Evolutionary conservation across 495 filamentous ascomycete species (phyloP).

Genomic region (Podospora conica): DNA sequence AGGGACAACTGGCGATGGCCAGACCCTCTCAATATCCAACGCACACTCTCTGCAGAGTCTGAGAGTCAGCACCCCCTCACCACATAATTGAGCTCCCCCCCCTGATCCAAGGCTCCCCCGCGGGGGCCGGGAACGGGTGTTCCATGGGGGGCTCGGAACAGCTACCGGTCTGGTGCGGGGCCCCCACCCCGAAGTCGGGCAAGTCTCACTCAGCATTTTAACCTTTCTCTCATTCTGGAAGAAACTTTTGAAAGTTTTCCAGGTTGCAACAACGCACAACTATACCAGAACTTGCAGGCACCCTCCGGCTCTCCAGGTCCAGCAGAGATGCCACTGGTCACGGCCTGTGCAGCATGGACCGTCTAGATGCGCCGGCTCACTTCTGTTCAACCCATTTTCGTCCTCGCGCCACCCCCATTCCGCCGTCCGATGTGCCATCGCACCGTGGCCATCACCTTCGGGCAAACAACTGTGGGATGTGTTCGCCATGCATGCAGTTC

Average conservation of each 20-base stretch:
- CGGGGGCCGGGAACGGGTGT: neutral
- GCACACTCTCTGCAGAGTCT: neutral
- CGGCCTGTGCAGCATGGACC: neutral
- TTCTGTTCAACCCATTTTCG: neutral
- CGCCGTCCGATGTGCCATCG: neutral
- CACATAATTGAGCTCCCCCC: neutral
- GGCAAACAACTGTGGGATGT: neutral
- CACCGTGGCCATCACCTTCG: neutral
- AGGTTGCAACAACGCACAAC: too few species aligned
- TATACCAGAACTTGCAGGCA: neutral
- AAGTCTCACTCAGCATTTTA: too few species aligned
- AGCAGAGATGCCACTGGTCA: neutral
- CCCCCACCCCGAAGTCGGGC: neutral
- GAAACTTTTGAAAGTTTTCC: neutral
- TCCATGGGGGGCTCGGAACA: neutral
- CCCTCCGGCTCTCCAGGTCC: neutral
- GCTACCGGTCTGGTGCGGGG: neutral
- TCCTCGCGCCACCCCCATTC: neutral
- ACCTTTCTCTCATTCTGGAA: neutral
- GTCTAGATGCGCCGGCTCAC: too few species aligned
- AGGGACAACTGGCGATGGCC: neutral
- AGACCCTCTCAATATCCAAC: neutral
- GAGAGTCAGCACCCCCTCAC: neutral
- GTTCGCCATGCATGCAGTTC: neutral
- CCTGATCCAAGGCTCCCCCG: neutral